phyloP scores from a whole-genome alignment of 2,329 filamentous ascomycete genomes.

The Magnaporthiopsis rhizophila region DNA sequence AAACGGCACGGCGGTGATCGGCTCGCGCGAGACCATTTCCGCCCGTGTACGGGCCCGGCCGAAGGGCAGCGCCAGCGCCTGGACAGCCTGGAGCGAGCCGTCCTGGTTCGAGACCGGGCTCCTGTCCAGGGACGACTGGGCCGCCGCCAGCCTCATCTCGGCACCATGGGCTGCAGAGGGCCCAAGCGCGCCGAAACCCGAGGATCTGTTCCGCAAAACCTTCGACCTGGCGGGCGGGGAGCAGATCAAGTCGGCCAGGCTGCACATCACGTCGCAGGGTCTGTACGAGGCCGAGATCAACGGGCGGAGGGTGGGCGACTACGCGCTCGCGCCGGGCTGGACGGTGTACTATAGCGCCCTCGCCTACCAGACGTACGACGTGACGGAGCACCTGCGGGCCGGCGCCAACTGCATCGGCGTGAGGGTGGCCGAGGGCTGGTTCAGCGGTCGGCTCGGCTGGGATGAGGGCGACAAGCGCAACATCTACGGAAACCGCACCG shows the following conservation, averaged over 20 bases:
- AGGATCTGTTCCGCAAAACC: constrained; percentile 13
- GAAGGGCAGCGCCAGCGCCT: background rate
- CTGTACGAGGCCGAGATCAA: constrained; percentile 28
- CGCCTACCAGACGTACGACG: constrained; percentile 34
- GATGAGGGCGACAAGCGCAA: constrained; percentile 16
- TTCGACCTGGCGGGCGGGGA: constrained; percentile 9
- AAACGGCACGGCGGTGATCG: constrained; percentile 10
- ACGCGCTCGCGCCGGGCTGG: constrained; percentile 31
- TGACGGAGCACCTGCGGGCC: constrained; percentile 22
- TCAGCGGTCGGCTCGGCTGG: constrained; percentile 25
- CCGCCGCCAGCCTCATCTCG: constrained; percentile 7
- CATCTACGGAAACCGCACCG: constrained; percentile 31
- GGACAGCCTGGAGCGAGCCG: constrained; percentile 14
- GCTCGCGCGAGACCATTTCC: constrained; percentile 6
- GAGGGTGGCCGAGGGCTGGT: constrained; percentile 39
- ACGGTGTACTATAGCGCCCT: constrained; percentile 31
- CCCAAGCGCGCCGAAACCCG: constrained; percentile 8
- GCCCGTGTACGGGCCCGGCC: constrained; percentile 10
- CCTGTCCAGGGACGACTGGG: constrained; percentile 11
- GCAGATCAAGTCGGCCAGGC: constrained; percentile 14
- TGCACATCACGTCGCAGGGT: constrained; percentile 28
- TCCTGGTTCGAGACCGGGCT: constrained; percentile 12
- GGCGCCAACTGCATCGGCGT: constrained; percentile 22
- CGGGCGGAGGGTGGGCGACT: constrained; percentile 20
- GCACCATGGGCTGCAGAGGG: background rate